Percentiles rank a stretch among this genome's conserved stretches.
phyloP scores from a whole-genome alignment of 73 alveolate genomes.

The Durusdinium trenchii region DNA sequence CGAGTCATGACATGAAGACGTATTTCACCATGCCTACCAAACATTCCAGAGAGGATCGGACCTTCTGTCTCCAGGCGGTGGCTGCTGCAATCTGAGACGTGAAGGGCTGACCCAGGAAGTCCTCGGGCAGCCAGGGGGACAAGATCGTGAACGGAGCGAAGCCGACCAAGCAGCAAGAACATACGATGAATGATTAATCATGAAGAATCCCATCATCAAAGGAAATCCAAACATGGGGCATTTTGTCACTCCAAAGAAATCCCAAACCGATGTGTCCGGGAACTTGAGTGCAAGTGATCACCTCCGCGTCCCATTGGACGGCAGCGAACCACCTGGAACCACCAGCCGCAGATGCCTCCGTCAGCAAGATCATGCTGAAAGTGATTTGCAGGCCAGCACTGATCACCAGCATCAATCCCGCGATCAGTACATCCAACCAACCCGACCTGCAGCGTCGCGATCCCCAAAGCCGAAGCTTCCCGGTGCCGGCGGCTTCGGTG shows the following conservation, averaged over 20 bases:
- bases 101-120: slow-evolving; percentile 76
- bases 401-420: slow-evolving; percentile 33
- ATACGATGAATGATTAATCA: no score
- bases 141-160: background rate
- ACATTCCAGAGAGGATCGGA: background rate
- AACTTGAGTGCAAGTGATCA: no score
- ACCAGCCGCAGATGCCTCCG: background rate
- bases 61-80: slow-evolving; percentile 57
- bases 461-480: no score
- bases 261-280: no score
- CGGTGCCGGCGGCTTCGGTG: no score
- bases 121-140: background rate
- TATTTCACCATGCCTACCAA: no score
- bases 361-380: slow-evolving; percentile 44
- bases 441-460: no score
- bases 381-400: slow-evolving; percentile 76
- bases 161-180: background rate
- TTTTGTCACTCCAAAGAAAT: no score
- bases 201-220: no score
- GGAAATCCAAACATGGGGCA: no score
- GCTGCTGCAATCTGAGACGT: background rate
- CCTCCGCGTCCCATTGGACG: background rate
- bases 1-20: no score
- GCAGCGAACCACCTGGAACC: background rate
- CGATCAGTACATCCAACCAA: slow-evolving; percentile 46